Conservation (phyloP, 208 protist species). For the Wallacemonas rigidus region DNA sequence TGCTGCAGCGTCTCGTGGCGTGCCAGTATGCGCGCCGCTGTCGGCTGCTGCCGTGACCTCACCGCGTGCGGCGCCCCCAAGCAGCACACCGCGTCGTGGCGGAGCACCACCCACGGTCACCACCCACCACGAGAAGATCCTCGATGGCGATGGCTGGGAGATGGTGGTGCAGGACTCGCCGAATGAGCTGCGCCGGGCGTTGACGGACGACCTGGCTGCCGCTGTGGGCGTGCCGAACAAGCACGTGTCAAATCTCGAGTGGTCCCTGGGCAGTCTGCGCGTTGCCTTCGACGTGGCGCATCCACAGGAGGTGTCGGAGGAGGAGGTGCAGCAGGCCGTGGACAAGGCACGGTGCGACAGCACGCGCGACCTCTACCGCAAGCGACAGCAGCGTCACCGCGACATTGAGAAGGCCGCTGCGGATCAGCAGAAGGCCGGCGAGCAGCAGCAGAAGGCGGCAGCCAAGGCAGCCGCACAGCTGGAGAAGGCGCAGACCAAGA, state of each 20-base stretch:
- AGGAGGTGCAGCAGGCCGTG: conserved; percentile 1
- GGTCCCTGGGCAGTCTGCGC: conserved; percentile 29
- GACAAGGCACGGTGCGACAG: not conserved
- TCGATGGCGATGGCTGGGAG: conserved; percentile 38
- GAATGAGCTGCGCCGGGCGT: conserved; percentile 33
- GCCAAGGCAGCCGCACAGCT: not conserved
- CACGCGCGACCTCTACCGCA: not conserved
- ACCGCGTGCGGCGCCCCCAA: not conserved
- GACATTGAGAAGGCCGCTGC: not conserved
- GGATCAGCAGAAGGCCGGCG: not conserved
- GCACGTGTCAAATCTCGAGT: conserved; percentile 27
- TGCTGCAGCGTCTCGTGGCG: too few relatives aligned
- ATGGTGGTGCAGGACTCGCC: conserved; percentile 37
- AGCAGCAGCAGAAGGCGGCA: conserved; percentile 4
- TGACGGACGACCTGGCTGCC: conserved; percentile 28
- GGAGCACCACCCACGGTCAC: conserved; percentile 6
- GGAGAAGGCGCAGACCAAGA: not conserved
- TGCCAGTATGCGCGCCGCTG: not conserved
- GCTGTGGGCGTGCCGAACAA: conserved; percentile 32
- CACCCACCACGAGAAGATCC: conserved; percentile 23
- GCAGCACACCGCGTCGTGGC: not conserved
- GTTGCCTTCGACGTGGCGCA: conserved; percentile 40
- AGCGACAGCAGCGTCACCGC: conserved; percentile 2
- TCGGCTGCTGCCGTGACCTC: not conserved
- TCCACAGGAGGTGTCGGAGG: not conserved